phyloP scores from a whole-genome alignment of 176 grass and related monocot species.

The Elymus sibiricus region DNA sequence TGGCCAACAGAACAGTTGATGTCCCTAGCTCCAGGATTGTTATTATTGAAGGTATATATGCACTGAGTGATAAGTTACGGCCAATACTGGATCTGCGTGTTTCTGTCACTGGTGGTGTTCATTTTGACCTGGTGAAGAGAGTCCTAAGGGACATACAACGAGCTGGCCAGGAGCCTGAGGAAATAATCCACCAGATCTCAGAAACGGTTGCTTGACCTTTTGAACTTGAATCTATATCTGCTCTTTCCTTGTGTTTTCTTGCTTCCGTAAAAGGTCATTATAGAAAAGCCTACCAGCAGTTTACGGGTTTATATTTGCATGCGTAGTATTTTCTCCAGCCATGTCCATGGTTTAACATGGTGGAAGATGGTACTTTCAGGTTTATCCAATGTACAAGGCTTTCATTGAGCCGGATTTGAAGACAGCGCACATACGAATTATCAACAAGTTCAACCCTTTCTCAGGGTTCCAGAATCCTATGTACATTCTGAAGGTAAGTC shows the following conservation, averaged over 20 bases:
- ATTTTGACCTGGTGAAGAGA: constrained; percentile 98
- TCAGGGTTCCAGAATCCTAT: constrained; percentile 97
- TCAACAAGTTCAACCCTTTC: constrained; percentile 88
- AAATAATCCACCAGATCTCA: constrained; percentile 98
- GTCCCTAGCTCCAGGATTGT: constrained; percentile 78
- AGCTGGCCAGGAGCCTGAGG: constrained; percentile 94
- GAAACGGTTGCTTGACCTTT: constrained; percentile 67
- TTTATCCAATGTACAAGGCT: constrained; percentile 99
- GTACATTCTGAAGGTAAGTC: constrained; percentile 87
- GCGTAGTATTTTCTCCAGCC: not conserved
- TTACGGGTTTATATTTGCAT: constrained; percentile 12
- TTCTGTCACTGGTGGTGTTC: constrained; percentile 97
- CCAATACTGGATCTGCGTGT: constrained; percentile 81
- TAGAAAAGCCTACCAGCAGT: not conserved
- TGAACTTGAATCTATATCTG: constrained; percentile 18
- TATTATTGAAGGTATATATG: constrained; percentile 97
- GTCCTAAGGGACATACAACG: constrained; percentile 97
- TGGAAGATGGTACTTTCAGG: constrained; percentile 41
- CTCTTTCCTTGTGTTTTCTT: not conserved
- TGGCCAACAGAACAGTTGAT: constrained; percentile 74
- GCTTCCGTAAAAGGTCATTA: constrained; percentile 7
- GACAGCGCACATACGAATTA: constrained; percentile 94
- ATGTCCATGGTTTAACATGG: constrained; percentile 14
- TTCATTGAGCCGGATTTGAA: constrained; percentile 95
- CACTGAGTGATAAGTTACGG: constrained; percentile 84